Evolutionary conservation across 805 yeast genomes (phyloP).

Genomic region (Dipodascopsis uninucleata): DNA sequence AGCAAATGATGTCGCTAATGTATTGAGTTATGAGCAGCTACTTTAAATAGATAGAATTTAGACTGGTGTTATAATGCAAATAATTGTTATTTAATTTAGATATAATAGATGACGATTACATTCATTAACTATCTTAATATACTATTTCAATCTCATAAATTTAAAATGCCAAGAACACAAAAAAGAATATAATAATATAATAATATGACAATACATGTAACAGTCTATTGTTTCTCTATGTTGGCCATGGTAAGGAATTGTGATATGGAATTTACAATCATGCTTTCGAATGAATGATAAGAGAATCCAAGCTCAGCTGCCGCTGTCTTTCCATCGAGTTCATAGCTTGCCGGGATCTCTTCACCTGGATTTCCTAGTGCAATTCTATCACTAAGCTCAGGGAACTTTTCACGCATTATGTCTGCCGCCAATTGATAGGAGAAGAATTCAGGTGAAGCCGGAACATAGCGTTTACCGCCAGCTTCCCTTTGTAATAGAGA

Average conservation of each 20-base stretch:
- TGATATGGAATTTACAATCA: not conserved
- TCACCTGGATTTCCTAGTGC: not conserved
- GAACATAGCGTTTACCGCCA: slow-evolving; percentile 3
- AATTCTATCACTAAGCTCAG: not conserved
- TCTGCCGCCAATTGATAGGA: slow-evolving; percentile 5
- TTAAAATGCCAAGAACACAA: too few species aligned
- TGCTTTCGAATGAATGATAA: not conserved
- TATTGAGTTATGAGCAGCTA: too few species aligned
- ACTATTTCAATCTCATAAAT: too few species aligned
- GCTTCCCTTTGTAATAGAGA: slow-evolving; percentile 37
- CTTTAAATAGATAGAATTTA: too few species aligned
- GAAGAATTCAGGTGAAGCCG: slow-evolving; percentile 1
- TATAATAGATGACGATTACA: too few species aligned
- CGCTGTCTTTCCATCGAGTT: not conserved
- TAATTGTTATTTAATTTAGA: too few species aligned
- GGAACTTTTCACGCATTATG: not conserved
- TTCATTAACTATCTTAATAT: too few species aligned
- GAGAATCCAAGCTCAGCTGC: not conserved
- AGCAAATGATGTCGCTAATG: too few species aligned
- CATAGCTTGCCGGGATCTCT: not conserved
- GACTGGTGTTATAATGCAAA: too few species aligned
- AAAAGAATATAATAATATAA: too few species aligned
- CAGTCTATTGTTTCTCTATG: too few species aligned
- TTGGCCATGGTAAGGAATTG: not conserved
- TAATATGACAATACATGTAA: too few species aligned